A percentile compares a stretch with the other conserved stretches of the same genome.
Conservation (phyloP, 1,284 basidiomycete species). For the Baeospora myosura region DNA sequence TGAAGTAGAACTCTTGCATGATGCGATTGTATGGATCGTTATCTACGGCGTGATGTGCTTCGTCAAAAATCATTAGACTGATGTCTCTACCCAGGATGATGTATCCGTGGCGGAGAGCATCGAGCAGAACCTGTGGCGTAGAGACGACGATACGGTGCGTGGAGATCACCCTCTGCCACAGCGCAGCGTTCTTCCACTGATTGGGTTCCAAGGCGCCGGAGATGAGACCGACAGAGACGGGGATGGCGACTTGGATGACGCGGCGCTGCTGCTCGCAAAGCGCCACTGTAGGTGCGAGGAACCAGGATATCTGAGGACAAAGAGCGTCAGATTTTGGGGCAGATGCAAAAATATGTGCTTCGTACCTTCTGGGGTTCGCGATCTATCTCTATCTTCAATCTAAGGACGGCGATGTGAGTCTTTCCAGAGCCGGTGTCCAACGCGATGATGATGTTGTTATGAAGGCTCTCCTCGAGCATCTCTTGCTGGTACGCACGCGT, state of each 20-base stretch:
- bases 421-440: slow-evolving; percentile 76
- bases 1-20: slow-evolving; percentile 67
- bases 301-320: slow-evolving; percentile 58
- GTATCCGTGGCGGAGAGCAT: slow-evolving; percentile 69
- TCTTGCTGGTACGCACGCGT: slow-evolving; percentile 69
- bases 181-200: slow-evolving; percentile 59
- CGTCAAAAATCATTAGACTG: slow-evolving; percentile 68
- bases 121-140: slow-evolving; percentile 75
- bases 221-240: slow-evolving; percentile 53
- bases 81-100: slow-evolving; percentile 56
- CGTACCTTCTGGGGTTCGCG: slow-evolving; percentile 52
- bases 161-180: slow-evolving; percentile 50
- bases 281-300: slow-evolving; percentile 71
- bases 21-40: slow-evolving; percentile 72
- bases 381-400: slow-evolving; percentile 63
- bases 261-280: slow-evolving; percentile 65
- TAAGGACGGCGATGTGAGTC: slow-evolving; percentile 69
- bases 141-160: slow-evolving; percentile 65
- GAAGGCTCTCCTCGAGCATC: slow-evolving; percentile 62
- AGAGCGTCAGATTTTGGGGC: slow-evolving; percentile 1
- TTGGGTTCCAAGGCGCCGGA: slow-evolving; percentile 70
- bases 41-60: slow-evolving; percentile 70
- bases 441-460: slow-evolving; percentile 64
- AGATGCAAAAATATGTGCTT: slow-evolving; percentile 1
- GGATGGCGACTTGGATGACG: slow-evolving; percentile 49